phyloP scores from a whole-genome alignment of 768 basidiomycete genomes.

The Lentinula edodes region DNA sequence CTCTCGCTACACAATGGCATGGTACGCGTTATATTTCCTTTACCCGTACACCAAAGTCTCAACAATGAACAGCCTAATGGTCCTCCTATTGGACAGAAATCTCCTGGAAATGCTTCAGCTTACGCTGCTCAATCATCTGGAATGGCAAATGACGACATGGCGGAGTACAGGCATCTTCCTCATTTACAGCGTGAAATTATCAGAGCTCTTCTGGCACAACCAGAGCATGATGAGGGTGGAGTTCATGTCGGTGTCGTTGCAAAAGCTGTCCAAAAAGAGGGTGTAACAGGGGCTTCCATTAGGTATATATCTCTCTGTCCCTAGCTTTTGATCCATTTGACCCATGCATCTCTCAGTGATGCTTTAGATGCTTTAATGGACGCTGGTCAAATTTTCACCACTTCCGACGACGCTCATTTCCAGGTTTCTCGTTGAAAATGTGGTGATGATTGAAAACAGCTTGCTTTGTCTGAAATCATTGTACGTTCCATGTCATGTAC shows the following conservation, averaged over 20 bases:
- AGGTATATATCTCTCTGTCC: slow-evolving; percentile 36
- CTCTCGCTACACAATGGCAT: slow-evolving; percentile 63
- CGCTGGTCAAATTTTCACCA: slow-evolving; percentile 75
- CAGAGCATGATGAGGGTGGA: slow-evolving; percentile 50
- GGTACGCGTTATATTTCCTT: slow-evolving; percentile 32
- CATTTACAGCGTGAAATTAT: slow-evolving; percentile 59
- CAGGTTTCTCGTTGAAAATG: slow-evolving; percentile 37
- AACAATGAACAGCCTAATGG: neutral
- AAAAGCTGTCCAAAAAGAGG: slow-evolving; percentile 47
- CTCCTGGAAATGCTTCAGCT: slow-evolving; percentile 23
- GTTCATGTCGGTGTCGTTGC: slow-evolving; percentile 71
- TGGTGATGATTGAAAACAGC: neutral
- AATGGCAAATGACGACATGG: slow-evolving; percentile 19
- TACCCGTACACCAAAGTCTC: neutral
- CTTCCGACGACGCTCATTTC: slow-evolving; percentile 80
- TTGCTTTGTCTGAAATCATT: neutral
- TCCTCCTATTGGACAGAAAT: neutral
- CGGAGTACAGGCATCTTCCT: slow-evolving; percentile 53
- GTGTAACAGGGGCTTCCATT: slow-evolving; percentile 43
- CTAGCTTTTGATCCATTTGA: neutral
- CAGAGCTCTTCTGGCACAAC: slow-evolving; percentile 48
- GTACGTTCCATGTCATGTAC: neutral
- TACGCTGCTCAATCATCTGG: slow-evolving; percentile 33
- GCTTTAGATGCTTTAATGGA: slow-evolving; percentile 77
- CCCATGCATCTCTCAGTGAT: slow-evolving; percentile 33